Base-by-base conservation (phyloP, 2,329 filamentous ascomycete genomes). In the Eurotiales sp. region DNA sequence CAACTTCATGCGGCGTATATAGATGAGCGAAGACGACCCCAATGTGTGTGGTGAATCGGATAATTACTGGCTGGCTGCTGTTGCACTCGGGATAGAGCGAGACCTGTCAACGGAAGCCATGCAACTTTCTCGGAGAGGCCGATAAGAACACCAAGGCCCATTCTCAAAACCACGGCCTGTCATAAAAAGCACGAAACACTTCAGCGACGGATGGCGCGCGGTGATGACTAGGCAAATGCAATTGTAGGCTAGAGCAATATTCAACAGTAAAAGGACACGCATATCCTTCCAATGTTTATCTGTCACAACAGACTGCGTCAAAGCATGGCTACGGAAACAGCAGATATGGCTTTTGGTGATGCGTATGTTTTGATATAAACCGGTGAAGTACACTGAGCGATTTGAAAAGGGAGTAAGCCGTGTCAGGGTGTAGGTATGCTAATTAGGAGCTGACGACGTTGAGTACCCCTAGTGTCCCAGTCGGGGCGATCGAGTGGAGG, bases 1-100 rank as follows among this genome's bases (percentile, higher is more conserved):
- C 15, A 37, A 37, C 11, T 19, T 37, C 34, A 10, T 37, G 21
- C 10, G 12, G 17, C 15, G 34, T 21, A 37, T 15, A 15, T 19
- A 17, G 15, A 15, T 37, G 34, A 21, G 34, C 34, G 17, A 15
- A 10, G 3, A 6, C 21, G 15, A 15, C 21, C 12, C 34, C 34
- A 19, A 19, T 15, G 15, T 21, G 7, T 8, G 21, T 11, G n/a
- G 8, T 29, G 19, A 22, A 47, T 29, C 36, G 25, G 32, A 17
- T n/a, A 17, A 30, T 30, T 47, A 47, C 45, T 47, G 19, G n/a
- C 29, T 14, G 39, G 25, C 25, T n/a, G n/a, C 25, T 22, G 46
- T 41, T 15, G 36, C 39, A 19, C 17, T 48, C 46, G 34, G 23
- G 30, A 27, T 32, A 19, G 25, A 8, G 36, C 17, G 25, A 41